Percentiles rank a stretch among this genome's conserved stretches.
phyloP scores from a whole-genome alignment of 768 basidiomycete genomes.

The Crepidotus variabilis region DNA sequence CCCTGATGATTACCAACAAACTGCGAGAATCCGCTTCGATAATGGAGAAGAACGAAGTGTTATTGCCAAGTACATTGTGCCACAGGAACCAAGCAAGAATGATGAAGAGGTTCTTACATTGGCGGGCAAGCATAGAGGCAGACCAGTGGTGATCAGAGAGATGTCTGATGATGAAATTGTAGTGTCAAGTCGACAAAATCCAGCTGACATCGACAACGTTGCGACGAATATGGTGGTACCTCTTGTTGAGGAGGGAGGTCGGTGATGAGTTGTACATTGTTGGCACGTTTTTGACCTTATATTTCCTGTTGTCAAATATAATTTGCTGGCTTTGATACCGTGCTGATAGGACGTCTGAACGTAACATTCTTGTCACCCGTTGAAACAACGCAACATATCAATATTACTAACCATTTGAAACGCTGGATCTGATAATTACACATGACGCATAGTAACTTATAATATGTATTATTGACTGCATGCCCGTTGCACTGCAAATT shows the following conservation, averaged over 20 bases:
- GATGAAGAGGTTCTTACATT: conserved; percentile 50
- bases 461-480: too few relatives aligned
- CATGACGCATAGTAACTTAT: too few relatives aligned
- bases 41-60: conserved; percentile 24
- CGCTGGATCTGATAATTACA: too few relatives aligned
- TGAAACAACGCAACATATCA: too few relatives aligned
- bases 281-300: too few relatives aligned
- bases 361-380: too few relatives aligned
- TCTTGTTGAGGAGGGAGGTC: conserved; percentile 22
- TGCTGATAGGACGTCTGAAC: too few relatives aligned
- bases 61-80: conserved; percentile 24
- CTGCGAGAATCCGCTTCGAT: conserved; percentile 29
- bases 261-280: background rate
- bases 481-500: too few relatives aligned
- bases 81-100: conserved; percentile 22
- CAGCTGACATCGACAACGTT: conserved; percentile 32
- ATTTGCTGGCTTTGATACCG: too few relatives aligned
- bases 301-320: too few relatives aligned
- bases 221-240: conserved; percentile 30
- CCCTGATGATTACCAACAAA: conserved; percentile 30
- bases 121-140: conserved; percentile 38
- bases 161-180: conserved; percentile 26
- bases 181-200: conserved; percentile 33
- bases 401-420: too few relatives aligned
- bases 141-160: conserved; percentile 42